Conservation (phyloP, 2,329 filamentous ascomycete species). For the Microdochium bolleyi region DNA sequence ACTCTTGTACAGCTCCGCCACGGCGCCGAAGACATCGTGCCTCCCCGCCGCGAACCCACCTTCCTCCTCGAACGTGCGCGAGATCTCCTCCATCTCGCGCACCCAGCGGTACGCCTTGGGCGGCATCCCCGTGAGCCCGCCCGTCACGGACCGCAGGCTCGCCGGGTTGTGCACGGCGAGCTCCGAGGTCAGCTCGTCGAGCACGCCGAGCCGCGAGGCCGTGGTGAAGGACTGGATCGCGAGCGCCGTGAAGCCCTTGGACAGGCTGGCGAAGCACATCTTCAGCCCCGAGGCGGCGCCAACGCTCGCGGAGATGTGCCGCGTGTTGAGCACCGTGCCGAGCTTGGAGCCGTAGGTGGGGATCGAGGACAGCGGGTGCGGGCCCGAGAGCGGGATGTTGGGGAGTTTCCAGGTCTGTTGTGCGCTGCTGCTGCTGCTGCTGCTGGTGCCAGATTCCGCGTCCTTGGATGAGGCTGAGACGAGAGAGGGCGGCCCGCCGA, state of each 20-base stretch:
- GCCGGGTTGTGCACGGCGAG: slow-evolving; percentile 41
- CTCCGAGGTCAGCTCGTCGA: slow-evolving; percentile 48
- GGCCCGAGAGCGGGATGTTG: slow-evolving; percentile 41
- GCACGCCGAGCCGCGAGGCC: slow-evolving; percentile 54
- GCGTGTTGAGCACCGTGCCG: slow-evolving; percentile 34
- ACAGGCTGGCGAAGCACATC: slow-evolving; percentile 56
- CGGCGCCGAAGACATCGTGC: slow-evolving; percentile 37
- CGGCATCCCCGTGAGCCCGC: slow-evolving; percentile 50
- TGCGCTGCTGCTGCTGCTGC: neutral
- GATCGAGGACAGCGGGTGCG: slow-evolving; percentile 28
- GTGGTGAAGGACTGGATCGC: slow-evolving; percentile 65
- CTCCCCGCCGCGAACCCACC: slow-evolving; percentile 51
- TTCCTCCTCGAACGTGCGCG: slow-evolving; percentile 53
- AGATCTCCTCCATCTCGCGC: slow-evolving; percentile 70
- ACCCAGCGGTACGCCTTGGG: slow-evolving; percentile 76
- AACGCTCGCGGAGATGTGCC: slow-evolving; percentile 38
- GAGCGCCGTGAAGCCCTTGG: slow-evolving; percentile 60
- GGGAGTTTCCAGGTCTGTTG: slow-evolving; percentile 25
- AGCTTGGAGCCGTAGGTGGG: slow-evolving; percentile 31
- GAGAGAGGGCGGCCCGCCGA: slow-evolving; percentile 42
- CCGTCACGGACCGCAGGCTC: slow-evolving; percentile 36
- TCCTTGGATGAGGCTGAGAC: slow-evolving; percentile 12
- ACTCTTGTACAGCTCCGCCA: slow-evolving; percentile 52
- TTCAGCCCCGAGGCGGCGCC: slow-evolving; percentile 54
- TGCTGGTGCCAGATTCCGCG: neutral